Evolutionary conservation across 2,329 filamentous ascomycete species (phyloP).

Genomic region (Lasiodiplodia hormozganensis): DNA sequence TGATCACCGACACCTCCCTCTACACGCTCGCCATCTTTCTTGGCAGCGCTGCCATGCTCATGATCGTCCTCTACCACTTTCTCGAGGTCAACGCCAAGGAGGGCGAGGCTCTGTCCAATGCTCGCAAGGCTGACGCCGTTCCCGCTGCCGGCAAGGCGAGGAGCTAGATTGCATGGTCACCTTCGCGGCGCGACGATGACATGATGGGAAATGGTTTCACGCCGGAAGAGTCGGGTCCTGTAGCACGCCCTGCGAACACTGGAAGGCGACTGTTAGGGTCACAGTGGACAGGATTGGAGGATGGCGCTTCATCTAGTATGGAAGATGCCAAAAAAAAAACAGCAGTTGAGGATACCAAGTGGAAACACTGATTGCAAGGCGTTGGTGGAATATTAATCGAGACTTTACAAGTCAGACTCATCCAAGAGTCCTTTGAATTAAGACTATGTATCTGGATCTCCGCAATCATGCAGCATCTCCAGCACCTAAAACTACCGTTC

Average conservation of each 20-base stretch:
- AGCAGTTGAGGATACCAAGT: conserved; percentile 20
- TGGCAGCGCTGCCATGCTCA: conserved; percentile 84
- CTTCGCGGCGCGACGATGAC: background rate
- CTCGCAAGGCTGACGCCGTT: conserved; percentile 42
- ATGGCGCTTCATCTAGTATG: background rate
- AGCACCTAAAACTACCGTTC: background rate
- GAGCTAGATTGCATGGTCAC: conserved; percentile 28
- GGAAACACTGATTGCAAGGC: conserved; percentile 18
- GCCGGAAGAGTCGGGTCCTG: background rate
- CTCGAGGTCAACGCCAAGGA: conserved; percentile 89
- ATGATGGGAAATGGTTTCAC: background rate
- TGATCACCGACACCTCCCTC: conserved; percentile 94
- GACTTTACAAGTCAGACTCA: background rate
- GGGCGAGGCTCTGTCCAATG: conserved; percentile 41
- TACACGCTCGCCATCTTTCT: conserved; percentile 94
- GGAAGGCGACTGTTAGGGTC: background rate
- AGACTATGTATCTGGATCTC: background rate
- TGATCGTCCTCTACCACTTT: conserved; percentile 96
- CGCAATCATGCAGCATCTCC: background rate
- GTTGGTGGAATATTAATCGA: conserved; percentile 7
- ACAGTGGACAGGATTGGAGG: background rate
- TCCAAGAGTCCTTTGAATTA: background rate
- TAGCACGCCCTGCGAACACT: background rate
- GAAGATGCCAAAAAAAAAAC: background rate
- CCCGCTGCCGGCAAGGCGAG: conserved; percentile 40